phyloP scores from a whole-genome alignment of 2,329 filamentous ascomycete species.

The Colletotrichum sp. region DNA sequence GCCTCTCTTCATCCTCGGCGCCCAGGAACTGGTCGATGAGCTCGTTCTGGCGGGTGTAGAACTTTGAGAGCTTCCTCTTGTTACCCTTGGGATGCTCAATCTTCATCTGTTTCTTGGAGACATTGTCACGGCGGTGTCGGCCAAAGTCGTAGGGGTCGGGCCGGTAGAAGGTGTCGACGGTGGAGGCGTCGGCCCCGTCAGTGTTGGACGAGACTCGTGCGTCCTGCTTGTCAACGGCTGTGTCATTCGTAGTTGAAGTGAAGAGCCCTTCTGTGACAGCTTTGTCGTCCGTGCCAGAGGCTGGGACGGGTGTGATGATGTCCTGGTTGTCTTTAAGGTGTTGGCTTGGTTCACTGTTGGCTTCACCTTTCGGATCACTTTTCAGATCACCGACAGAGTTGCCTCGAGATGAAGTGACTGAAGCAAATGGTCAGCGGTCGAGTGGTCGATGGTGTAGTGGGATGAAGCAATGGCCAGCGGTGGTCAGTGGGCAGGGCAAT shows the following conservation, averaged over 20 bases:
- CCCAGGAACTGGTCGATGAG: slow-evolving; percentile 59
- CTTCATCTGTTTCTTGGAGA: slow-evolving; percentile 51
- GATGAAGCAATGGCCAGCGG: slow-evolving; percentile 2
- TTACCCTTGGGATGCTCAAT: slow-evolving; percentile 51
- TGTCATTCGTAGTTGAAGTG: not conserved
- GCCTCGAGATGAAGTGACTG: not conserved
- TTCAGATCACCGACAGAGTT: slow-evolving; percentile 5
- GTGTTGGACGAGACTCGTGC: not conserved
- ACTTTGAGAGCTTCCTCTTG: slow-evolving; percentile 48
- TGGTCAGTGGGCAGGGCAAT: slow-evolving; percentile 14
- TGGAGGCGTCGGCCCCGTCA: not conserved
- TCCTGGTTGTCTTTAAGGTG: not conserved
- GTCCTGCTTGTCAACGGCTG: not conserved
- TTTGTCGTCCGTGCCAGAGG: slow-evolving; percentile 7
- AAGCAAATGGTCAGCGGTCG: not conserved
- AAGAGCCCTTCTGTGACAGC: not conserved
- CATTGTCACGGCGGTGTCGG: slow-evolving; percentile 42
- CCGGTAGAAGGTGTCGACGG: slow-evolving; percentile 15
- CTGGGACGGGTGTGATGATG: slow-evolving; percentile 2
- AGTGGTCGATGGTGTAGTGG: not conserved
- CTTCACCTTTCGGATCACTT: slow-evolving; percentile 2
- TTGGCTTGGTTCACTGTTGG: not conserved
- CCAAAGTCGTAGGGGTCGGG: slow-evolving; percentile 44
- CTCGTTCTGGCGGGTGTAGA: slow-evolving; percentile 52
- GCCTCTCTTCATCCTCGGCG: slow-evolving; percentile 59